Evolutionary conservation across 306 rosid genomes (phyloP), one percentile per base, ranked within the genome.

Genomic region (Alnus glutinosa): DNA sequence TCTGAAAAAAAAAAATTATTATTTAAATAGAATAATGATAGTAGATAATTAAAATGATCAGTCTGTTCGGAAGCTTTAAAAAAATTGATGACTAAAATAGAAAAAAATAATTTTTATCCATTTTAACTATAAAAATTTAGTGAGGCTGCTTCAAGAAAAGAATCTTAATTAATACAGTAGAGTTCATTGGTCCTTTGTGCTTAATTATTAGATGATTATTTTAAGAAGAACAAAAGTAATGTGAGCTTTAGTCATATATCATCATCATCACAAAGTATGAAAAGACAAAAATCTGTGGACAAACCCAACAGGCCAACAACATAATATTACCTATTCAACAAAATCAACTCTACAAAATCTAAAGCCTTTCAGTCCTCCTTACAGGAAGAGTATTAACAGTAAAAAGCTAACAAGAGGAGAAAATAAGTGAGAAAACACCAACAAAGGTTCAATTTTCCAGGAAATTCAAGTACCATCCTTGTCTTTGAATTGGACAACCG

Each of bases 341-440:
- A 85, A 89, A 77, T 75, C 64, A 81, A 44, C 81, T 84, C 79
- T 85, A 72, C 84, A 62, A 52, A 66, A 67, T 81, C 85, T 78
- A 78, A 36, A 42, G 61, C 82, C 83, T 71, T 82, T 73, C 75
- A 71, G 48, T 51, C 78, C 83, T 69, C 55, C 48, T 83, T 82
- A 49, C 83, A 59, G 59, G 70, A 78, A 46, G 74, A 73, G 83
- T 59, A 73, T 72, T 70, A 71, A 30, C 18, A 48, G 62, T 77
- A 70, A 61, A 59, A 58, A 70, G 57, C 23, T 54, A 68, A 72
- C 46, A 61, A 74, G 57, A 61, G 71, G 57, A 57, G 5, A 34
- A 70, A 74, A 54, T 76, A 63, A 13, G 42, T 0, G 42, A 63
- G 51, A 48, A 55, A 44, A 70, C 13, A 55, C 69, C 64, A 50